A percentile compares a stretch with the other conserved stretches of the same genome.
These are phyloP conservation scores for Fusarium miscanthi DNA, from an alignment of 2,329 filamentous ascomycete species.

Conservation along the genomic window DNA sequence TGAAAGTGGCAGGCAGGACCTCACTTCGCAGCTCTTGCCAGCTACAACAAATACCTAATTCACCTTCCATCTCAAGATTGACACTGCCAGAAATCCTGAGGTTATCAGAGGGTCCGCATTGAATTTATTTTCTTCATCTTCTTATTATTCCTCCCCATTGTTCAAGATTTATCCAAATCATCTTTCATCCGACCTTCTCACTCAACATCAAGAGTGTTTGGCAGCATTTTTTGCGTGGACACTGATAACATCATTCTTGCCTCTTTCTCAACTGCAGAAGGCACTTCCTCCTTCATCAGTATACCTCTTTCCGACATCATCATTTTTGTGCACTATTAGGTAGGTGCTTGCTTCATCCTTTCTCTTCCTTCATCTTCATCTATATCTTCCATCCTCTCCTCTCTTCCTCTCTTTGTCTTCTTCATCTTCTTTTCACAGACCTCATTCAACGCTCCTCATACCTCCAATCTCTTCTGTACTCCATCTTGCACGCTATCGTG, in stretches of 20 bases:
- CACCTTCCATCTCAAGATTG: not conserved
- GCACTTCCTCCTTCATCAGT: constrained; percentile 24
- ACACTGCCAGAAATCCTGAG: not conserved
- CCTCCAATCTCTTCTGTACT: constrained; percentile 50
- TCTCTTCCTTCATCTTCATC: constrained; percentile 9
- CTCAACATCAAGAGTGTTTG: not conserved
- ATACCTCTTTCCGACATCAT: constrained; percentile 33
- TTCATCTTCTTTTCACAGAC: constrained; percentile 55
- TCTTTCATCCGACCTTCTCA: constrained; percentile 24
- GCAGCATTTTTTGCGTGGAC: constrained; percentile 6
- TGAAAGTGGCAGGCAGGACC: not conserved
- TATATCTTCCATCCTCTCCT: constrained; percentile 24
- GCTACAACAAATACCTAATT: not conserved
- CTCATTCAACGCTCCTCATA: constrained; percentile 54
- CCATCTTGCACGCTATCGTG: constrained; percentile 70
- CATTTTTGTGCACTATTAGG: constrained; percentile 35
- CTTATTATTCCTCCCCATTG: constrained; percentile 5
- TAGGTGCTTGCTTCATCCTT: constrained; percentile 30
- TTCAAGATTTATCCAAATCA: not conserved
- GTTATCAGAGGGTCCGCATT: not conserved
- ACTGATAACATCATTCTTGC: constrained; percentile 40
- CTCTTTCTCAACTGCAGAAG: constrained; percentile 11
- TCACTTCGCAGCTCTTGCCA: constrained; percentile 15
- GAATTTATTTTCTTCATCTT: not conserved
- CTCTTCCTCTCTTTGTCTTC: constrained; percentile 25